These are phyloP conservation scores for Lyophyllum decastes DNA, from an alignment of 768 basidiomycete species.

Conservation along the genomic window DNA sequence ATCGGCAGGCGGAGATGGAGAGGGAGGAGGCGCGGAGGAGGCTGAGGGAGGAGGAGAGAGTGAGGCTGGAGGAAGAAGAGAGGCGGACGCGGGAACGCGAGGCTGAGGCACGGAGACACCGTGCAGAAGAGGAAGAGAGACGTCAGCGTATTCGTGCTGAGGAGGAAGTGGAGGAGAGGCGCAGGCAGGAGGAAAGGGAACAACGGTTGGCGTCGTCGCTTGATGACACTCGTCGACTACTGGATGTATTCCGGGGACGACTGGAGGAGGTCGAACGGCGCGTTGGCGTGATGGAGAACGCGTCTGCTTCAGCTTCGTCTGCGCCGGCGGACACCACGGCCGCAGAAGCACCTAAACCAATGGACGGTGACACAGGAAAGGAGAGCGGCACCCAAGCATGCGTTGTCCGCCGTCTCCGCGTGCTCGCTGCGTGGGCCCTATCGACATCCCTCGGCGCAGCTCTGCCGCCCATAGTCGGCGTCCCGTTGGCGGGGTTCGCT, in stretches of 20 bases:
- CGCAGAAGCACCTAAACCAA: neutral
- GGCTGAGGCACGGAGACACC: neutral
- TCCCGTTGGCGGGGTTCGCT: neutral
- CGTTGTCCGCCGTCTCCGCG: conserved; percentile 4
- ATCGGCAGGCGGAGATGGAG: conserved; percentile 5
- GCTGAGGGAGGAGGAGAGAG: conserved; percentile 11
- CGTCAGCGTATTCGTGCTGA: neutral
- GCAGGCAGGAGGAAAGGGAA: conserved; percentile 1
- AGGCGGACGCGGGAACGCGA: neutral
- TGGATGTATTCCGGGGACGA: conserved; percentile 6
- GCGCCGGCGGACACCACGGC: neutral
- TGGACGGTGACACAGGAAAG: neutral
- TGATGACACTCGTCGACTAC: conserved; percentile 3
- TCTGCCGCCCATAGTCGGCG: neutral
- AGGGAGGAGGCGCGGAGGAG: conserved; percentile 3
- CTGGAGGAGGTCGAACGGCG: conserved; percentile 11
- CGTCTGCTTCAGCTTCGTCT: neutral
- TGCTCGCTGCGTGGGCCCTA: conserved; percentile 10
- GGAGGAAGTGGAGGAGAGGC: neutral
- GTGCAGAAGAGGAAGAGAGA: neutral
- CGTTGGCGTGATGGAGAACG: conserved; percentile 1
- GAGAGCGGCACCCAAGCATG: neutral
- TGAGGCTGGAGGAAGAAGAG: conserved; percentile 13
- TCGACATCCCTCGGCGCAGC: conserved; percentile 4
- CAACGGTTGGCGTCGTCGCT: conserved; percentile 5